Base-by-base conservation (phyloP, 257 asterid genomes). In the Solanum tacnaense region DNA sequence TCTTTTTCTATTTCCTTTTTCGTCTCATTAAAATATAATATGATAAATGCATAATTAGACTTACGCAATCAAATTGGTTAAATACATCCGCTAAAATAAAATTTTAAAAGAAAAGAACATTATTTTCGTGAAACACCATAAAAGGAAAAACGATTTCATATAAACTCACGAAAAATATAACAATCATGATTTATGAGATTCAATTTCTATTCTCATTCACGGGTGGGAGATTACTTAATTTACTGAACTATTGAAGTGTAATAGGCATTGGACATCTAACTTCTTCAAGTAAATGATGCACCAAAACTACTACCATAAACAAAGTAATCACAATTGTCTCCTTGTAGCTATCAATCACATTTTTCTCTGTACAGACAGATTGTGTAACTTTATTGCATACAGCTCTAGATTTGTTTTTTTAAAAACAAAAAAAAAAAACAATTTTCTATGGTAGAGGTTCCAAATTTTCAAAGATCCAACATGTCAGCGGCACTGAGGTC, bases 341-440 rank as follows among this genome's bases (percentile, higher is more conserved):
- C n/a, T 15, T n/a, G 85, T 18, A 87, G 38, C 25, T 5, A 13
- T 29, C 52, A 83, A 34, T 73, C 83, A 23, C 7, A 76, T 70
- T 9, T 87, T 78, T 88, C 83, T 89, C 73, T 76, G n/a, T 32
- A 88, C 44, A 84, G 83, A 79, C 60, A 76, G 81, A 52, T 29
- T 29, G 46, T 13, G 39, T 29, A 79, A 84, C 56, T 87, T 68
- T 85, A 85, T 85, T 23, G 46, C 67, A 85, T 32, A 27, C 79
- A 65, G 38, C 82, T 38, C 44, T 85, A 27, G 68, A 85, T 68
- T 36, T 27, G 32, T 46, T n/a, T 65, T 32, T 32, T 32, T 32
- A 32, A 32, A 32, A 56, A 56, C 9, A 44, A 11, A 39, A 41
- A 38, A 10, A 25, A 65, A 13, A 31, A 71, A 1, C 23, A 9